Evolutionary conservation across 306 rosid genomes (phyloP).

Genomic region (Hippophae rhamnoides): DNA sequence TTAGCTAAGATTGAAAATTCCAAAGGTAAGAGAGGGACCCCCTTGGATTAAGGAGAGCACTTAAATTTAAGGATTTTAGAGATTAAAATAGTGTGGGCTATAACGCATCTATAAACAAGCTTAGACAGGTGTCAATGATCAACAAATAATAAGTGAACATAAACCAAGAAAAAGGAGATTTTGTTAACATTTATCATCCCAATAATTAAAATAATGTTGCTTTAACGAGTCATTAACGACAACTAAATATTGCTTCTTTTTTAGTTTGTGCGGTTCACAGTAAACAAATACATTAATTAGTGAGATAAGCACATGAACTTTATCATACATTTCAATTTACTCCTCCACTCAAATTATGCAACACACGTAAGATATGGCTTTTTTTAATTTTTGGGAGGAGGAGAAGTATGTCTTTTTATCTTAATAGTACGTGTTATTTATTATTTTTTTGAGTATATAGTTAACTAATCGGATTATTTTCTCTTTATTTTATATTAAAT

Average conservation of each 20-base stretch:
- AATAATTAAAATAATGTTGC: constrained; percentile 24
- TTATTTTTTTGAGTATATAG: too few relatives aligned
- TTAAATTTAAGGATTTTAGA: constrained; percentile 6
- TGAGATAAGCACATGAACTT: constrained; percentile 45
- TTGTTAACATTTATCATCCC: constrained; percentile 17
- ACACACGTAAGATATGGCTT: constrained; percentile 10
- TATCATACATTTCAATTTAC: constrained; percentile 15
- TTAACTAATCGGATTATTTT: neutral
- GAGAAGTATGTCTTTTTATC: constrained; percentile 8
- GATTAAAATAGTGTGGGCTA: constrained; percentile 2
- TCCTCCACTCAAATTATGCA: constrained; percentile 7
- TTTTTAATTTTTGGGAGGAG: constrained; percentile 15
- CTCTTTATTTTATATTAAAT: too few relatives aligned
- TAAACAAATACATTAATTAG: constrained; percentile 17
- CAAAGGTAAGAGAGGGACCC: constrained; percentile 7
- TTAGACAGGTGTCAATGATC: constrained; percentile 73
- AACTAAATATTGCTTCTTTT: constrained; percentile 17
- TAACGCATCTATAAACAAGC: constrained; percentile 8
- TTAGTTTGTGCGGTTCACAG: constrained; percentile 16
- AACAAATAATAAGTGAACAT: constrained; percentile 35
- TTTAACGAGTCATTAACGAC: constrained; percentile 19
- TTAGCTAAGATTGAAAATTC: constrained; percentile 8
- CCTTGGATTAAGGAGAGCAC: constrained; percentile 26
- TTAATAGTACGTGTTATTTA: neutral
- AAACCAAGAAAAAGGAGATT: constrained; percentile 26